Conservation (phyloP, 2,329 filamentous ascomycete genomes). For the Sclerotiophoma versabilis region DNA sequence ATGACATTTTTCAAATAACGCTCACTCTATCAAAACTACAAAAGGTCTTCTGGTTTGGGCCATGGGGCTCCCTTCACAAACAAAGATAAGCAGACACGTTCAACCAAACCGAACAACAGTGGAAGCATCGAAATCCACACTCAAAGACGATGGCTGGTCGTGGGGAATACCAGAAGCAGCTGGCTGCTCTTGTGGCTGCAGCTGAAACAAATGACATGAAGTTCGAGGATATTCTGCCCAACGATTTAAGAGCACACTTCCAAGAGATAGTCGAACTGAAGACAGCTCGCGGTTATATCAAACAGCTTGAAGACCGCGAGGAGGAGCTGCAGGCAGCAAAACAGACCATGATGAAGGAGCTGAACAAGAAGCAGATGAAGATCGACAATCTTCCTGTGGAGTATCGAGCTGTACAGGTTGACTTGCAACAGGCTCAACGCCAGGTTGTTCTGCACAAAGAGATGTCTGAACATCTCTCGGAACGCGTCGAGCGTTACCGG, state of each 20-base stretch:
- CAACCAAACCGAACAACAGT: background rate
- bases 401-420: conserved; percentile 22
- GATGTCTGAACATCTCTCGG: conserved; percentile 8
- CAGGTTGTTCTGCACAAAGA: conserved; percentile 21
- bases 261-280: conserved; percentile 20
- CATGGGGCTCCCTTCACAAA: too few species aligned
- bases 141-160: conserved; percentile 17
- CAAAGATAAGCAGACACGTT: background rate
- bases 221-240: conserved; percentile 24
- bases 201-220: conserved; percentile 22
- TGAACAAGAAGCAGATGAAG: conserved; percentile 24
- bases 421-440: conserved; percentile 24
- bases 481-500: conserved; percentile 24
- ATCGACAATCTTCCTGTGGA: conserved; percentile 24
- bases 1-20: background rate
- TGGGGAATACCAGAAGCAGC: conserved; percentile 23
- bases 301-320: conserved; percentile 23
- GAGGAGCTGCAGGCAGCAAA: conserved; percentile 16
- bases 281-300: conserved; percentile 23
- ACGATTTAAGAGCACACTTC: conserved; percentile 20
- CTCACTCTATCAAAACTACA: background rate
- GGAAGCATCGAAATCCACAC: background rate
- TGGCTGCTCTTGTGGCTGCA: conserved; percentile 19
- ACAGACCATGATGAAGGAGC: conserved; percentile 4
- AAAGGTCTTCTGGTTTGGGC: background rate